phyloP scores from a whole-genome alignment of 2,329 filamentous ascomycete species.

The Monosporascus sp. region DNA sequence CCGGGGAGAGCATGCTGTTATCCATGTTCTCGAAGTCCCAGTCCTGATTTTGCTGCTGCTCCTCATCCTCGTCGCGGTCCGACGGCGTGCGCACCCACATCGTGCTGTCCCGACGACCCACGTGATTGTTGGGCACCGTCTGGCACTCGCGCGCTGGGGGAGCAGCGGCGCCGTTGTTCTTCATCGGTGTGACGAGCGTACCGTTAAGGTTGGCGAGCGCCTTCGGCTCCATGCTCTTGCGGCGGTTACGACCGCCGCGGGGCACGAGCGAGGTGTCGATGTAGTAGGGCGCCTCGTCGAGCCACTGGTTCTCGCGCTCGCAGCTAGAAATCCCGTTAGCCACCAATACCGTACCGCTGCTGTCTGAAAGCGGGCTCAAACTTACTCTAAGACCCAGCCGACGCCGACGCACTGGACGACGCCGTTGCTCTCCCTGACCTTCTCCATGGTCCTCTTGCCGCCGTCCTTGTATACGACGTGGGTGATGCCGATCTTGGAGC shows the following conservation, averaged over 20 bases:
- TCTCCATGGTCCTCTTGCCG: conserved; percentile 72
- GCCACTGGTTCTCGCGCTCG: conserved; percentile 70
- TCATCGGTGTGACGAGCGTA: conserved; percentile 45
- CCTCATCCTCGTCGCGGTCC: conserved; percentile 30
- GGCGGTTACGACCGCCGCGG: conserved; percentile 64
- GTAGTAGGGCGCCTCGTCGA: conserved; percentile 65
- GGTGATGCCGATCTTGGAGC: conserved; percentile 65
- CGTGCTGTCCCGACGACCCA: conserved; percentile 48
- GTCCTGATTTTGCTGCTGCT: conserved; percentile 27
- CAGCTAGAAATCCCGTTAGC: conserved; percentile 48
- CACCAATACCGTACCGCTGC: background rate
- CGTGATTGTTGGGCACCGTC: conserved; percentile 41
- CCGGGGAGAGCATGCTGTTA: conserved; percentile 44
- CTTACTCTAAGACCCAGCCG: conserved; percentile 83
- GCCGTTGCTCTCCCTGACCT: conserved; percentile 66
- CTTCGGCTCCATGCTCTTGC: conserved; percentile 78
- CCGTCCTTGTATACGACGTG: conserved; percentile 91
- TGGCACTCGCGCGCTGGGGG: conserved; percentile 28
- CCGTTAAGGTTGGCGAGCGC: conserved; percentile 65
- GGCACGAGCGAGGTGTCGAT: conserved; percentile 64
- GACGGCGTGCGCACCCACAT: conserved; percentile 52
- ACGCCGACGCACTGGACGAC: conserved; percentile 82
- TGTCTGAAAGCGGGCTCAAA: conserved; percentile 18
- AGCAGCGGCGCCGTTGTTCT: conserved; percentile 18
- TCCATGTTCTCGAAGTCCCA: conserved; percentile 34